phyloP scores from a whole-genome alignment of 1,284 basidiomycete genomes.

The Cronartium quercuum region DNA sequence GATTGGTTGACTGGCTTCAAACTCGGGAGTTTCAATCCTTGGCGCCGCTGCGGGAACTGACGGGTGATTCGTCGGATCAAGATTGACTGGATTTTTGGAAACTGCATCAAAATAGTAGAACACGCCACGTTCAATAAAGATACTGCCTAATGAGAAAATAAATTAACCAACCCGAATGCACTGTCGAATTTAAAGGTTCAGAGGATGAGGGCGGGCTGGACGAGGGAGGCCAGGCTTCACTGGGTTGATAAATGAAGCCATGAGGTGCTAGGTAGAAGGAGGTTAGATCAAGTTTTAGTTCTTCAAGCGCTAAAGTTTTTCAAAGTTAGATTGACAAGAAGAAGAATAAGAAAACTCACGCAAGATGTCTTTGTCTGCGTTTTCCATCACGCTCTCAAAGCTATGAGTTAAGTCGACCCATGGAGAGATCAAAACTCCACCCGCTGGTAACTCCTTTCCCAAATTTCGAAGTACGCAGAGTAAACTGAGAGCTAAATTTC shows the following conservation, averaged over 20 bases:
- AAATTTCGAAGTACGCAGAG: slow-evolving; percentile 84
- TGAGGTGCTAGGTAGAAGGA: slow-evolving; percentile 37
- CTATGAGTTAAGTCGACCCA: slow-evolving; percentile 94
- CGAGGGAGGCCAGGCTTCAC: slow-evolving; percentile 83
- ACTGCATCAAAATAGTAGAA: too few species aligned
- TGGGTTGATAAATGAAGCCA: slow-evolving; percentile 60
- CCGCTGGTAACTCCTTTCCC: slow-evolving; percentile 73
- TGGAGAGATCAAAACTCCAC: slow-evolving; percentile 53
- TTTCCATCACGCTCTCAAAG: slow-evolving; percentile 78
- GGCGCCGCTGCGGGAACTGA: not conserved
- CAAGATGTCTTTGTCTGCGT: slow-evolving; percentile 63
- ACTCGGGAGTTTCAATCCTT: too few species aligned
- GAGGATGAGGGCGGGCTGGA: too few species aligned
- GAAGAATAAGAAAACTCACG: slow-evolving; percentile 63
- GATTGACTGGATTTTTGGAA: too few species aligned
- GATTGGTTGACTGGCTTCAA: too few species aligned
- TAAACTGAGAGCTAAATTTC: slow-evolving; percentile 74
- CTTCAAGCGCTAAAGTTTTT: not conserved
- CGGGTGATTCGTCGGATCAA: too few species aligned
- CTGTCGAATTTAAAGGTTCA: too few species aligned
- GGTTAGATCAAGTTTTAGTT: not conserved
- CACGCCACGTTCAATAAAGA: too few species aligned
- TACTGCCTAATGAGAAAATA: too few species aligned
- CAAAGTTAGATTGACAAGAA: slow-evolving; percentile 46
- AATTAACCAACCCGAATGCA: too few species aligned